Evolutionary conservation across 352 stramenopile genomes (phyloP).

Genomic region (Pythium periplocum): DNA sequence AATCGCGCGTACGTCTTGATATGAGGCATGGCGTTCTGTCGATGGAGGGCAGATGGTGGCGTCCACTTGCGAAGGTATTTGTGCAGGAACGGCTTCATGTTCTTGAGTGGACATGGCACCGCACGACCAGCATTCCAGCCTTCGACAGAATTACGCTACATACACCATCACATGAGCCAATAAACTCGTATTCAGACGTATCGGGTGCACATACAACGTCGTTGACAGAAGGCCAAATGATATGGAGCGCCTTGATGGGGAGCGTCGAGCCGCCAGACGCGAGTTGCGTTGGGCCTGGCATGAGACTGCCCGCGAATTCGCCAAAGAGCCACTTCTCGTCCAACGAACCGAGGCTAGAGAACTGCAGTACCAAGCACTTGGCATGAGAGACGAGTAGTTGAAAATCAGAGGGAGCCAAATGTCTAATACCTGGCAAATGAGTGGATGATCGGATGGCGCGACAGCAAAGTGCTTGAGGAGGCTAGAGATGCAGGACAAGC

Average conservation of each 20-base stretch:
- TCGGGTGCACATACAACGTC: slow-evolving; percentile 46
- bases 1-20: slow-evolving; percentile 80
- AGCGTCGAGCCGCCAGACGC: slow-evolving; percentile 19
- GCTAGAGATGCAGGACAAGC: slow-evolving; percentile 12
- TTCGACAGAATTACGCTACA: slow-evolving; percentile 69
- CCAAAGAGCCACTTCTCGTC: slow-evolving; percentile 81
- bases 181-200: too few relatives aligned
- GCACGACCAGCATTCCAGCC: slow-evolving; percentile 70
- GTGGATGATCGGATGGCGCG: slow-evolving; percentile 43
- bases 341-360: slow-evolving; percentile 76
- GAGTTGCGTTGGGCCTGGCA: slow-evolving; percentile 34
- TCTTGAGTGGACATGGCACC: slow-evolving; percentile 74
- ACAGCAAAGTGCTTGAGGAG: slow-evolving; percentile 47
- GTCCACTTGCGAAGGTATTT: slow-evolving; percentile 80
- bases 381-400: background rate
- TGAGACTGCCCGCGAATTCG: slow-evolving; percentile 62
- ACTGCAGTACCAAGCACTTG: slow-evolving; percentile 25
- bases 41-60: slow-evolving; percentile 42
- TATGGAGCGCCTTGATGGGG: slow-evolving; percentile 53
- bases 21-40: slow-evolving; percentile 77
- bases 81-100: slow-evolving; percentile 85
- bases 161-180: too few relatives aligned
- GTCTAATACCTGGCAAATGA: slow-evolving; percentile 54
- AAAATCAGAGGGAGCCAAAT: background rate
- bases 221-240: slow-evolving; percentile 77